Base-by-base conservation (phyloP, 2,329 filamentous ascomycete species). In the Davidsoniella virescens region DNA sequence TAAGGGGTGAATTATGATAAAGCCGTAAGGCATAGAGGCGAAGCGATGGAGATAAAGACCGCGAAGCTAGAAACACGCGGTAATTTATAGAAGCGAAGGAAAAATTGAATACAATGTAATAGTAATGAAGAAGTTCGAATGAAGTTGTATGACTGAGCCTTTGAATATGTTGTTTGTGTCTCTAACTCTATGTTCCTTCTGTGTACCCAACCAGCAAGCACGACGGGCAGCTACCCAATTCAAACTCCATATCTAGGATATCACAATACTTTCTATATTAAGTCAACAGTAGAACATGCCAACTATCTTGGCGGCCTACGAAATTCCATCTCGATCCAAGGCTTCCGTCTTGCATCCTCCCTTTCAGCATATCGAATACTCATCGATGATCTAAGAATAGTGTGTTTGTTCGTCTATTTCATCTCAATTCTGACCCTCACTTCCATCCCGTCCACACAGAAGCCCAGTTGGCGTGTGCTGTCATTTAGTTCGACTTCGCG, bases 401-500 rank as follows among this genome's bases (percentile, higher is more conserved):
- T 36, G 8, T 18, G 12, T 33, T 33, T 33, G 29, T n/a, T 29
- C 25, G 23, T 26, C 36, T 25, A 47, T 47, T 42, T 40, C 43
- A 38, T 51, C 49, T 47, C 49, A 29, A 94, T 75, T 38, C 87
- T 72, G 36, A 95, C 73, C 55, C 65, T 76, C 8, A 77, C 84
- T 59, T 85, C 79, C 54, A 69, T 62, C 0, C 81, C 80, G 60
- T 93, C 87, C 52, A 95, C 78, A 64, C 82, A 87, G 58, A 87
- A 90, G 1, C 87, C 87, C 56, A 94, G 70, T 62, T 84, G 79
- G 58, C 85, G 78, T 8, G 86, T 88, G 10, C 86, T 83, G 58
- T 90, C 82, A 51, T 74, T 75, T 50, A 95, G 70, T 63, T 88
- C 82, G 29, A 87, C 79, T 63, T 94, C 86, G 52, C 87, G 72